Conservation (phyloP, 768 basidiomycete species). For the Amanita thiersii region DNA sequence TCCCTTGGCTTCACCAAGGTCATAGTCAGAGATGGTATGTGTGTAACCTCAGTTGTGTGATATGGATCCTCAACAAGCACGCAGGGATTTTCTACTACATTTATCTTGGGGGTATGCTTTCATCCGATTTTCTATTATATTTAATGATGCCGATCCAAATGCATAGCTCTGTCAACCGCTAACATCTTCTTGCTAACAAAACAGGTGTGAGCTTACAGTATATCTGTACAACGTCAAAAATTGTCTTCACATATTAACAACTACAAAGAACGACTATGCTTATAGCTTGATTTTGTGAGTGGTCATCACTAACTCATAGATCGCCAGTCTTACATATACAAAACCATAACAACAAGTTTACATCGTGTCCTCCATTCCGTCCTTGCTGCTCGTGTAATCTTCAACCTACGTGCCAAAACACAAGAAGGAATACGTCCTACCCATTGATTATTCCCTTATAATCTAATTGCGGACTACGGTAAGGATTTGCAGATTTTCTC, state of each 20-base stretch:
- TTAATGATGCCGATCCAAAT: not conserved
- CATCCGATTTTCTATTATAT: not conserved
- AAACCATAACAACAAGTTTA: not conserved
- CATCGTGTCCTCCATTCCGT: not conserved
- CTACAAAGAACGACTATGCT: too few species aligned
- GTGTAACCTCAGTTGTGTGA: not conserved
- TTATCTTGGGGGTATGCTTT: not conserved
- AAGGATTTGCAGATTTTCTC: too few species aligned
- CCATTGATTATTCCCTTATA: not conserved
- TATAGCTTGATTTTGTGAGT: not conserved
- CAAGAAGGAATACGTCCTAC: not conserved
- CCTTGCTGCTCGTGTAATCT: not conserved
- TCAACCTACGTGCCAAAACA: not conserved
- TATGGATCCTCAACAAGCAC: not conserved
- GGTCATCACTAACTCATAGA: too few species aligned
- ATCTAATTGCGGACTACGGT: not conserved
- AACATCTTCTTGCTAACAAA: not conserved
- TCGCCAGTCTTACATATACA: not conserved
- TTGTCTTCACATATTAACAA: too few species aligned
- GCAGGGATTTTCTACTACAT: not conserved
- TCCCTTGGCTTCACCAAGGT: not conserved
- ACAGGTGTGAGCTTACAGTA: too few species aligned
- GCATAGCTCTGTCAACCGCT: not conserved
- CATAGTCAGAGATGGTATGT: not conserved
- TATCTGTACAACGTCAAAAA: too few species aligned